Evolutionary conservation across 306 rosid species (phyloP).

Genomic region (Acacia acuminata): DNA sequence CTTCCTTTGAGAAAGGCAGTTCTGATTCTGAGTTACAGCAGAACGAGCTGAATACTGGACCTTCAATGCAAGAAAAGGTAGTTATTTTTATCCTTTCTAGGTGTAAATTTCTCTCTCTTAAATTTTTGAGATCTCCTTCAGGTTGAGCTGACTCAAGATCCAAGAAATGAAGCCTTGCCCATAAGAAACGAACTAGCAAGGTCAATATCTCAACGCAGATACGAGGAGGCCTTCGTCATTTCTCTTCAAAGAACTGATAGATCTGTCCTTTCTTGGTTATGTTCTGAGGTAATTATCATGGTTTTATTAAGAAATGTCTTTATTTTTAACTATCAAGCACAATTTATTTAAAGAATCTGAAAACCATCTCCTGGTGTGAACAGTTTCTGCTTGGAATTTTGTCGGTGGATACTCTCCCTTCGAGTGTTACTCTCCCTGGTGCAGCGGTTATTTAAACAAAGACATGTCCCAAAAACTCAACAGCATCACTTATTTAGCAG

Average conservation of each 20-base stretch:
- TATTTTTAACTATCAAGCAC: too few species aligned
- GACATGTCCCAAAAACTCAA: conserved; percentile 5
- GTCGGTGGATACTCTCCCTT: conserved; percentile 64
- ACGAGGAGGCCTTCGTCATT: conserved; percentile 77
- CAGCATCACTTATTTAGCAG: conserved; percentile 87
- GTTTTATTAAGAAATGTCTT: too few species aligned
- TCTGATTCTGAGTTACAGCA: too few species aligned
- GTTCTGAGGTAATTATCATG: conserved; percentile 62
- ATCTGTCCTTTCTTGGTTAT: conserved; percentile 84
- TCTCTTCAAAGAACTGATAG: conserved; percentile 78
- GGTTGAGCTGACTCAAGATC: too few species aligned
- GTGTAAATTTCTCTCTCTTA: too few species aligned
- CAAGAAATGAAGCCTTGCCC: too few species aligned
- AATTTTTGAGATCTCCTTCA: too few species aligned
- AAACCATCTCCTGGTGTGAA: background rate
- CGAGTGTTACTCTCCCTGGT: conserved; percentile 79
- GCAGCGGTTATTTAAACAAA: conserved; percentile 76
- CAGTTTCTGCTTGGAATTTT: conserved; percentile 74
- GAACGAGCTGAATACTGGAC: too few species aligned
- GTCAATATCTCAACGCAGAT: conserved; percentile 71
- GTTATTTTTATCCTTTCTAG: too few species aligned
- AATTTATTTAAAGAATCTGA: too few species aligned
- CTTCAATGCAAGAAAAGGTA: too few species aligned
- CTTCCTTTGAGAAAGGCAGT: too few species aligned
- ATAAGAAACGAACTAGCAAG: conserved; percentile 68